Base-by-base conservation (phyloP, 2,329 filamentous ascomycete genomes). In the Aspergillus pseudoglaucus region DNA sequence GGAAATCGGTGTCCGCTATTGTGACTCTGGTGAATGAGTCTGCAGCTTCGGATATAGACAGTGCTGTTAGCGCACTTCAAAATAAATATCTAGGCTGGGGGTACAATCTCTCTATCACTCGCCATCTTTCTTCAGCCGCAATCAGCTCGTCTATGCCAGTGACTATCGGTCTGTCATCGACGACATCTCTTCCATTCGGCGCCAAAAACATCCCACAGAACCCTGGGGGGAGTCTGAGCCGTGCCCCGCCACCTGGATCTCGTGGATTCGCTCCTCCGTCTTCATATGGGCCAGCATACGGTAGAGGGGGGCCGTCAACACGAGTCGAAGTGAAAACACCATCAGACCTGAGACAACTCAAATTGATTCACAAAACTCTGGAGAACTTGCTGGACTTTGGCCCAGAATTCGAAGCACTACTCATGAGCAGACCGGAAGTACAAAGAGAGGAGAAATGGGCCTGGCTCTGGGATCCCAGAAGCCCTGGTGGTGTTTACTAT, bases 401-500 rank as follows among this genome's bases (percentile, higher is more conserved):
- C 0, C 82, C 88, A 0, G 88, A 93, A 60, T 94, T 95, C 51
- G 93, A 98, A 68, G 90, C 90, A 4, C 75, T 95, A 2, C 77
- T 98, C 6, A 97, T 97, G 93, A 85, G 84, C 44, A 78, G 88
- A 15, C 81, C 87, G 0, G 83, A 90, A 47, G 86, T 97, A 1
- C 88, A 95, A 63, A 79, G 78, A 37, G 88, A 95, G 50, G 88
- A 95, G 65, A 90, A 85, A 55, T 97, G 91, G 83, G 87, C 90
- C 0, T 98, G 90, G 87, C 75, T 98, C 4, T 98, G 88, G 84
- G 86, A 97, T 65, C 80, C 90, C 17, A 80, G 84, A 55, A 90
- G 84, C 60, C 75, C 78, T 53, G 90, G 83, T 22, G 91, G 86
- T 14, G 80, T 94, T 14, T 98, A 90, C 79, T 97, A 97, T 67